Evolutionary conservation across 192 early-diverging fungal genomes (phyloP), one percentile per base, ranked within the genome.

Genomic region (Gryganskiella cystojenkinii): DNA sequence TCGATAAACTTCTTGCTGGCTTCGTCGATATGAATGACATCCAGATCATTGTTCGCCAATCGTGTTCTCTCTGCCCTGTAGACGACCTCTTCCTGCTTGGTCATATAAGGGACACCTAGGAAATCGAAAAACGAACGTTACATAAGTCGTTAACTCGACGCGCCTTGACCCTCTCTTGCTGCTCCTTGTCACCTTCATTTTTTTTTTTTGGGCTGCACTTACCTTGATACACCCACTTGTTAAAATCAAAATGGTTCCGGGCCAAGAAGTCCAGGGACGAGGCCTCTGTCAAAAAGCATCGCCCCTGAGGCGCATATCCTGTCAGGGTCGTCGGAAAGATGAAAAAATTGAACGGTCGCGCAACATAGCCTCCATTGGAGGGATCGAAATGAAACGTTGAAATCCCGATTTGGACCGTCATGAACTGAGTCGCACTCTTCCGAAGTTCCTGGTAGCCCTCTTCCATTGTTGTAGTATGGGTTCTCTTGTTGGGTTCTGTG

Each of bases 341-440:
- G 79, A 92, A 95, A 63, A 95, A 94, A 72, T 95, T 99, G 85
- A 93, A 97, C 5, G 97, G 90, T 42, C 82, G 82, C 0, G 93
- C 93, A 51, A 90, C 69, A 80, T 94, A 97, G 55, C 66, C 78
- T 20, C 84, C 59, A 33, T 78, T 70, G 4, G 66, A 59, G 2
- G 73, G 84, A 34, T 85, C 80, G 83, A 90, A 95, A 5, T 80
- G 89, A 68, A 95, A 99, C 20, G 91, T 85, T 50, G 92, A 90
- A 42, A 99, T 69, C 7, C 97, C 97, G 33, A 91, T 93, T 80
- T 99, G 97, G 33, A 90, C 82, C 19, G 93, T 87, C 30, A 79
- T 79, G 65, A 84, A 87, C 56, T 79, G 75, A 15, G 53, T 47
- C 10, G 73, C 73, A 47, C 64, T 67, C 20, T 68, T 60, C 8